A percentile compares a stretch with the other conserved stretches of the same genome.
These are phyloP conservation scores for Jamesozyma gamospora DNA, from an alignment of 805 yeast species.

Conservation along the genomic window DNA sequence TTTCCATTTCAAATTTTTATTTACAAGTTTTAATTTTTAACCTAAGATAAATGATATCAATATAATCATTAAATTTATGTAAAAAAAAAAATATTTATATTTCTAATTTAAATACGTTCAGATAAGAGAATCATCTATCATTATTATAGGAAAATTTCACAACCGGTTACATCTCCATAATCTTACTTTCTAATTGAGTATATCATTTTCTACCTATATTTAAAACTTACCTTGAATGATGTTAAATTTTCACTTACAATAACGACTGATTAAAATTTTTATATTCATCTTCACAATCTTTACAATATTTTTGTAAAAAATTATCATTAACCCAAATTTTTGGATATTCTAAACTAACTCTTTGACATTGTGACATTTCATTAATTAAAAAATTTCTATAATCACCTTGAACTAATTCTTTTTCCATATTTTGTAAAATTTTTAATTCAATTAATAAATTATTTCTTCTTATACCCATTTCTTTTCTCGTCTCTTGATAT, in stretches of 20 bases:
- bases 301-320: conserved; percentile 25
- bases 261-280: conserved; percentile 5
- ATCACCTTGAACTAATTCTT: conserved; percentile 49
- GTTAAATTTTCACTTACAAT: no score
- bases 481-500: conserved; percentile 31
- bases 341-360: conserved; percentile 24
- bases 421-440: conserved; percentile 56
- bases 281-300: conserved; percentile 27
- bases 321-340: conserved; percentile 23
- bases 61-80: no score
- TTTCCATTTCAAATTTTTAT: no score
- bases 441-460: conserved; percentile 60
- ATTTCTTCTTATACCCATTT: conserved; percentile 61
- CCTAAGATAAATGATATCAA: no score
- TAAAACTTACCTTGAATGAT: no score
- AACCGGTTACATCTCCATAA: not conserved
- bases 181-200: no score
- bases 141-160: no score
- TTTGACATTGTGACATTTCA: conserved; percentile 49
- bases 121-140: no score
- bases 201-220: no score
- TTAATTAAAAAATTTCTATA: conserved; percentile 62
- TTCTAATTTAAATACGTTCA: no score
- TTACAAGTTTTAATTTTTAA: no score
- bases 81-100: no score